Conservation (phyloP, 2,329 filamentous ascomycete species). For the Epichloe coenophiala region DNA sequence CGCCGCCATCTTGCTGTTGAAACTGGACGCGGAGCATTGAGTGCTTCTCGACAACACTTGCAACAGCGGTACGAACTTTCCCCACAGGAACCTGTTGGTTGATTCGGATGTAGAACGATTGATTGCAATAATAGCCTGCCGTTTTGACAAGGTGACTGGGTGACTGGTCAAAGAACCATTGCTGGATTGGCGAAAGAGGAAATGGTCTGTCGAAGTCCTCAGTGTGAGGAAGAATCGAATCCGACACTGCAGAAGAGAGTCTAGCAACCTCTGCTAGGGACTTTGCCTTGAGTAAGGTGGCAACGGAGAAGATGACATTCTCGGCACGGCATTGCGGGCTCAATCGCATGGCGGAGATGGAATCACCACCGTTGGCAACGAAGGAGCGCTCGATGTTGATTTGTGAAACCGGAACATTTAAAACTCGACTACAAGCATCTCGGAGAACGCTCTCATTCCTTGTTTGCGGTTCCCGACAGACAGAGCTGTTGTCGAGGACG, state of each 20-base stretch:
- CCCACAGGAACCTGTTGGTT: neutral
- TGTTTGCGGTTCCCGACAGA: neutral
- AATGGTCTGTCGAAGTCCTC: constrained; percentile 2
- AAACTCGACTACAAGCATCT: constrained; percentile 25
- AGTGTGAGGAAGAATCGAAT: neutral
- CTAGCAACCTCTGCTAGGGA: neutral
- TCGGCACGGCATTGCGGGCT: constrained; percentile 22
- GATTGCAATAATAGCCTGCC: neutral
- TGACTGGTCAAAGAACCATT: constrained; percentile 4
- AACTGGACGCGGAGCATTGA: constrained; percentile 7
- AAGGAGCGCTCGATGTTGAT: constrained; percentile 22
- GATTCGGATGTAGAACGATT: constrained; percentile 1
- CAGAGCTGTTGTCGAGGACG: neutral
- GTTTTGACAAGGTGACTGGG: neutral
- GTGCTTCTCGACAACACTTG: constrained; percentile 3
- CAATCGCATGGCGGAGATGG: constrained; percentile 29
- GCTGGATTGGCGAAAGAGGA: constrained; percentile 4
- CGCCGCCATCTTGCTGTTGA: neutral
- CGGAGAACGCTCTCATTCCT: constrained; percentile 4
- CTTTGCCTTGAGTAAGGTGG: neutral
- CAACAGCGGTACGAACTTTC: neutral
- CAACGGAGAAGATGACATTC: constrained; percentile 17
- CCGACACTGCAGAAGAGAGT: neutral
- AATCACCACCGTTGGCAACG: constrained; percentile 28
- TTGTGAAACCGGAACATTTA: constrained; percentile 20